These are phyloP conservation scores for Sicyos edulis DNA, from an alignment of 306 rosid species.

Conservation along the genomic window DNA sequence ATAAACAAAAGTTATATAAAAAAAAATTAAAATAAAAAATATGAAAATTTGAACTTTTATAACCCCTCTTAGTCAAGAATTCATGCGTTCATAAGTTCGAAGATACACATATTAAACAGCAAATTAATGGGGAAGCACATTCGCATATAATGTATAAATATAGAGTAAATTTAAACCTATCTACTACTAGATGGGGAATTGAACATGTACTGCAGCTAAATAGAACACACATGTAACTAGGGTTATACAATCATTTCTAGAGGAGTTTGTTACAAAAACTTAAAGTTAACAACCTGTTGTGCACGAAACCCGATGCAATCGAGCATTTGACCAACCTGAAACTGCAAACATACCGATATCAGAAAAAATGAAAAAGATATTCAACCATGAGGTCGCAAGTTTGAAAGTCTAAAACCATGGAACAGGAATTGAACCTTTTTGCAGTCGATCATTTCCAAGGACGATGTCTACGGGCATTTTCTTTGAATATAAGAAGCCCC, in stretches of 20 bases:
- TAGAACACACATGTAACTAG: background rate
- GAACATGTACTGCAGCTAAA: background rate
- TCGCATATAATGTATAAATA: background rate
- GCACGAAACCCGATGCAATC: background rate
- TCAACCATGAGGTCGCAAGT: too few relatives aligned
- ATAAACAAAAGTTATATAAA: too few relatives aligned
- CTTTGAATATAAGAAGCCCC: slow-evolving; percentile 94
- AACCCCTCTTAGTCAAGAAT: too few relatives aligned
- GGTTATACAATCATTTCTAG: slow-evolving; percentile 1
- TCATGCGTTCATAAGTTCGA: too few relatives aligned
- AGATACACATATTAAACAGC: background rate
- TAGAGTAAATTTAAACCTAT: background rate
- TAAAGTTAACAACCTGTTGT: background rate
- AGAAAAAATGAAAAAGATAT: background rate
- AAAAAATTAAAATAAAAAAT: too few relatives aligned
- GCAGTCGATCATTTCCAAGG: slow-evolving; percentile 2
- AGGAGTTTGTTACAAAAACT: background rate
- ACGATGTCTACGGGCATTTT: slow-evolving; percentile 64
- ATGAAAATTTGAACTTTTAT: too few relatives aligned
- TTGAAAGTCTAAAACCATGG: background rate
- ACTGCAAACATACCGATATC: background rate
- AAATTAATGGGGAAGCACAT: background rate
- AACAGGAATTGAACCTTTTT: slow-evolving; percentile 22
- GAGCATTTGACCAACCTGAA: background rate
- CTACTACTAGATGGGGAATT: background rate